phyloP scores from a whole-genome alignment of 805 yeast genomes.

The Yamadazyma ubonensis region DNA sequence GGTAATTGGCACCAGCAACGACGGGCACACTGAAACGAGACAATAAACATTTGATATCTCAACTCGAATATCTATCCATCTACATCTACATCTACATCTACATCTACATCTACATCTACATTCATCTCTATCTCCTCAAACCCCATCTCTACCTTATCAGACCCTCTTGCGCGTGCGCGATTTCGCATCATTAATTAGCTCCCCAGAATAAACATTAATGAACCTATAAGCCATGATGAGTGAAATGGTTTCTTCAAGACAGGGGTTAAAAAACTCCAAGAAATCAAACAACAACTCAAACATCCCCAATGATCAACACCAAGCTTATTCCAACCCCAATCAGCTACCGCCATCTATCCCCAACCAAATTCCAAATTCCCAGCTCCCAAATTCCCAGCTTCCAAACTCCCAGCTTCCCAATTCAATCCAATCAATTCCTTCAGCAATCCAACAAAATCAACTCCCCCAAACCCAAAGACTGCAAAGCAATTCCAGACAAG shows the following conservation, averaged over 20 bases:
- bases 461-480: constrained; percentile 1
- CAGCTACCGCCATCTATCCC: background rate
- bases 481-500: constrained; percentile 9
- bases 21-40: too few species aligned
- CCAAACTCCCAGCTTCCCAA: too few species aligned
- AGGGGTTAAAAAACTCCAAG: constrained; percentile 6
- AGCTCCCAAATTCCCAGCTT: background rate
- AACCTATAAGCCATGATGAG: constrained; percentile 10
- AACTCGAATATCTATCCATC: too few species aligned
- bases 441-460: background rate
- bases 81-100: background rate
- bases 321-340: background rate
- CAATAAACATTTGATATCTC: too few species aligned
- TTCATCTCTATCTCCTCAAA: background rate
- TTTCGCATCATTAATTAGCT: background rate
- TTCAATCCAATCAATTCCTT: background rate
- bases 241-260: constrained; percentile 11
- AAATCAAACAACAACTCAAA: background rate
- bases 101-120: background rate
- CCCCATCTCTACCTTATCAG: background rate
- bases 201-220: background rate
- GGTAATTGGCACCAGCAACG: constrained; percentile 5
- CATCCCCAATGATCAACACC: background rate
- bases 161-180: constrained; percentile 1
- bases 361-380: background rate